Percentiles rank a stretch among this genome's conserved stretches.
Evolutionary conservation across 805 yeast species (phyloP).

Genomic region (Candida wancherniae): DNA sequence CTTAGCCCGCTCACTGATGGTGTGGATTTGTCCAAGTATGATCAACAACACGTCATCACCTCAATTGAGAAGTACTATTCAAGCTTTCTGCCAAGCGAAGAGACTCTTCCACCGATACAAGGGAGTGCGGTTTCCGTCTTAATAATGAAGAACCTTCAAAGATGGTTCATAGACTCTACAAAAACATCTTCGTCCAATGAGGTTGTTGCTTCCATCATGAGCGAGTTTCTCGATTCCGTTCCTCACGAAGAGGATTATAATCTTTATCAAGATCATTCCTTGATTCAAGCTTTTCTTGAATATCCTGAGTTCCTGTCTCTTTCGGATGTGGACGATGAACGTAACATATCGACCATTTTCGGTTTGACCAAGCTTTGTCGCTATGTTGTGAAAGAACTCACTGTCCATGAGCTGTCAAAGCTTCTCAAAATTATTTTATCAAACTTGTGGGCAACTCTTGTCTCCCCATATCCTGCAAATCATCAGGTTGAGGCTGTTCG

Average conservation of each 20-base stretch:
- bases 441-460: constrained; percentile 53
- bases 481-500: constrained; percentile 70
- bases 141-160: constrained; percentile 17
- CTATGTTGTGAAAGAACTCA: constrained; percentile 26
- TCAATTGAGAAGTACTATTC: too few species aligned
- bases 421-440: constrained; percentile 39
- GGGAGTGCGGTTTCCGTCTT: constrained; percentile 14
- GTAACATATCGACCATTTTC: constrained; percentile 4
- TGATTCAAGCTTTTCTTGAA: constrained; percentile 15
- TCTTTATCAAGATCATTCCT: constrained; percentile 5
- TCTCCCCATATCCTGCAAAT: constrained; percentile 42
- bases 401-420: constrained; percentile 29
- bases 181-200: constrained; percentile 13
- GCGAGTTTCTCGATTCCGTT: constrained; percentile 18
- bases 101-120: too few species aligned
- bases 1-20: too few species aligned
- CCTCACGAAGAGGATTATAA: constrained; percentile 13
- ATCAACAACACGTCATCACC: too few species aligned
- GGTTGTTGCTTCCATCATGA: constrained; percentile 14
- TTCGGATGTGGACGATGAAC: neutral
- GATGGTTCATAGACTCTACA: constrained; percentile 17
- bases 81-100: too few species aligned
- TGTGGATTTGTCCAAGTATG: too few species aligned
- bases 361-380: constrained; percentile 38
- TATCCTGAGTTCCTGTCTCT: constrained; percentile 4